These are phyloP conservation scores for Polytrichum commune DNA, from an alignment of 225 moss, liverwort and hornwort genomes.

Conservation along the genomic window DNA sequence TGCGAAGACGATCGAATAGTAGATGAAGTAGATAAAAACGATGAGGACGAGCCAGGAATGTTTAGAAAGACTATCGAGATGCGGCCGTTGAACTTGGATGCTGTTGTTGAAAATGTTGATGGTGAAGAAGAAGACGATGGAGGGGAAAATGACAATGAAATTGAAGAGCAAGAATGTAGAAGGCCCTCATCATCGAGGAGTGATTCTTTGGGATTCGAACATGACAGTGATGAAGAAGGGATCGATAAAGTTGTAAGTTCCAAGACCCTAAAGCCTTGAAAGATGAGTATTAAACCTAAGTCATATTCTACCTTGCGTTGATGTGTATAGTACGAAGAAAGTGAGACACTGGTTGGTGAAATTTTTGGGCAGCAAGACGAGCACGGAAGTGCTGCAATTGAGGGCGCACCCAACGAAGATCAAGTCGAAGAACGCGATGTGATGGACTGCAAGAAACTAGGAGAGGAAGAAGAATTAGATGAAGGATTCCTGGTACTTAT, in stretches of 20 bases:
- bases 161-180: not conserved
- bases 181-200: not conserved
- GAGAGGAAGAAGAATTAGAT: no score
- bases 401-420: no score
- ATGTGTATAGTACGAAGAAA: not conserved
- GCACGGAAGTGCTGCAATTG: no score
- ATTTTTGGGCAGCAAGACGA: no score
- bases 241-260: not conserved
- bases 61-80: no score
- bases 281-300: not conserved
- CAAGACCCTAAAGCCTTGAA: not conserved
- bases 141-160: not conserved
- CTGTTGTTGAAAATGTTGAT: not conserved
- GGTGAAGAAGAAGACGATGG: slow-evolving; percentile 1
- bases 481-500: no score
- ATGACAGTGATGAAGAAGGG: not conserved
- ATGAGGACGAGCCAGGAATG: no score
- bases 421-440: no score
- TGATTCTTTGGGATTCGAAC: not conserved
- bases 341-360: not conserved
- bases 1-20: no score
- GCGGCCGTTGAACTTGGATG: not conserved
- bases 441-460: no score
- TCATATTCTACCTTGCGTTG: not conserved
- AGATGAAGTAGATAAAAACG: no score